Conservation (phyloP, 306 rosid species). For the Delonix regia region DNA sequence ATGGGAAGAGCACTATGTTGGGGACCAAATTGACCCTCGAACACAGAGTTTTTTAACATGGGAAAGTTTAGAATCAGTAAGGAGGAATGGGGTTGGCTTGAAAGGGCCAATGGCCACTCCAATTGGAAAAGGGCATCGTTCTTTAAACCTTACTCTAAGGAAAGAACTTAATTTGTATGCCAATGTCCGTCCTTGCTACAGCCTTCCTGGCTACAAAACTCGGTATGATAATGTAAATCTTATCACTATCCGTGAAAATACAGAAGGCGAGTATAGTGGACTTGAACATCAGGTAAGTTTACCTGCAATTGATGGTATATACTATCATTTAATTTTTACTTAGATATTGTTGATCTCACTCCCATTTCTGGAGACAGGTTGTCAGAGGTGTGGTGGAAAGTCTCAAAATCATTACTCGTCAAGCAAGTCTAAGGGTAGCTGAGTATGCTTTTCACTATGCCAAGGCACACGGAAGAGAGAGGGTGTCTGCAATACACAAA, state of each 20-base stretch:
- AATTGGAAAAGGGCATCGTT: conserved; percentile 98
- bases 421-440: conserved; percentile 97
- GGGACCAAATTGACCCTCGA: conserved; percentile 78
- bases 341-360: no score
- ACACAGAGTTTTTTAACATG: conserved; percentile 96
- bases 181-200: conserved; percentile 96
- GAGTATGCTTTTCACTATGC: conserved; percentile 99
- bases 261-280: conserved; percentile 98
- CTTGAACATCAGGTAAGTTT: conserved; percentile 96
- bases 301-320: background rate
- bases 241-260: conserved; percentile 96
- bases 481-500: conserved; percentile 98
- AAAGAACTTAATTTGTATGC: conserved; percentile 97
- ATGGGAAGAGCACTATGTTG: conserved; percentile 97
- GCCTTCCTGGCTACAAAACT: conserved; percentile 95
- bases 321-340: conserved; percentile 10
- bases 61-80: conserved; percentile 96
- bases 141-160: conserved; percentile 94
- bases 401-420: conserved; percentile 96
- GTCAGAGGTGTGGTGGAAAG: conserved; percentile 99
- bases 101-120: conserved; percentile 99
- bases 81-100: conserved; percentile 83
- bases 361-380: conserved; percentile 62
- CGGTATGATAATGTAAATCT: conserved; percentile 89
- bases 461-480: conserved; percentile 87